Conservation (phyloP, 2,329 filamentous ascomycete species). For the Colletotrichum tropicicola region DNA sequence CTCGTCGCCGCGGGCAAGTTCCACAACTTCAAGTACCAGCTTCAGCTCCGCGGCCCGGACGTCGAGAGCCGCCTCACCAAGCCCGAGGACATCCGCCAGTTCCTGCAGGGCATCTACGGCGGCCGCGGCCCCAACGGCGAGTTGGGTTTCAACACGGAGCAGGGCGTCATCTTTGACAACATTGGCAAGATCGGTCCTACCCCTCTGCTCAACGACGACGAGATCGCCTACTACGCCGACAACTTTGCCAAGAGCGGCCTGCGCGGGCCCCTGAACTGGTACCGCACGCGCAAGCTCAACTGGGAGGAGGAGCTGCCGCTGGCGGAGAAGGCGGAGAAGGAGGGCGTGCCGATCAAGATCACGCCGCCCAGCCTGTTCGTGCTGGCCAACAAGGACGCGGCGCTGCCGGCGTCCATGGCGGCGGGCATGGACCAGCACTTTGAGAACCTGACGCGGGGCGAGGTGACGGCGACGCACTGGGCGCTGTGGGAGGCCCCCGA, state of each 20-base stretch:
- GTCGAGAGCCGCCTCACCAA: conserved; percentile 67
- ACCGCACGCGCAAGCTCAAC: conserved; percentile 78
- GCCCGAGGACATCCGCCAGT: conserved; percentile 70
- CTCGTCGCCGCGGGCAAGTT: conserved; percentile 62
- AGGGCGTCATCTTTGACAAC: conserved; percentile 72
- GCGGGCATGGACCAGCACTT: conserved; percentile 75
- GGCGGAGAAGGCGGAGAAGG: conserved; percentile 57
- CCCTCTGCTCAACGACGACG: conserved; percentile 70
- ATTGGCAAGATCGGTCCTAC: conserved; percentile 65
- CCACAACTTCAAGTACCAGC: conserved; percentile 84
- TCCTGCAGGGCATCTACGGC: conserved; percentile 78
- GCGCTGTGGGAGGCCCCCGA: conserved; percentile 77
- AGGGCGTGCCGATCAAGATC: conserved; percentile 49
- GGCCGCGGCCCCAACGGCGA: conserved; percentile 66
- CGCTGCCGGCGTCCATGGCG: conserved; percentile 78
- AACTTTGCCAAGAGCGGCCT: conserved; percentile 79
- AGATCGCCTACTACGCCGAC: conserved; percentile 79
- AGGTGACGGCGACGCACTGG: conserved; percentile 83
- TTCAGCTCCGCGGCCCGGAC: conserved; percentile 77
- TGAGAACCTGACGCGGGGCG: conserved; percentile 68
- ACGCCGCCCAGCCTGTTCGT: conserved; percentile 78
- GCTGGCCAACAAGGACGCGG: conserved; percentile 73
- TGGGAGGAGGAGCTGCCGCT: conserved; percentile 77
- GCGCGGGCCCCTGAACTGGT: conserved; percentile 88
- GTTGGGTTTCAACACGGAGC: conserved; percentile 63